Evolutionary conservation across 805 yeast genomes (phyloP).

Genomic region (Candida vartiovaarae): DNA sequence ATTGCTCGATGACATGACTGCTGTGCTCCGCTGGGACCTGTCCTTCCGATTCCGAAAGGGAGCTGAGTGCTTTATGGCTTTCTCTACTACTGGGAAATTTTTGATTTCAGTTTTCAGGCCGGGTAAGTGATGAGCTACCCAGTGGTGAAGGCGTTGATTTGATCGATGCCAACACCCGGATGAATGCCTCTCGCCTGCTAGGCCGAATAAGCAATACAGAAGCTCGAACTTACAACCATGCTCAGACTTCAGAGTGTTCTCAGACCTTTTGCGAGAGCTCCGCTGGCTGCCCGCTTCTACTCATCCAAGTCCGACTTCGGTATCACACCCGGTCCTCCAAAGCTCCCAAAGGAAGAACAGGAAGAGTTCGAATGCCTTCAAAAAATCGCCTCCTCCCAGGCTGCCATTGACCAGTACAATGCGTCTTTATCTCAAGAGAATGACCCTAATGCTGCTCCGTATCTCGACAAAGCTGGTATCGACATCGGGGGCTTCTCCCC

Average conservation of each 20-base stretch:
- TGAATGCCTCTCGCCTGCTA: no score
- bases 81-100: background rate
- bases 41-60: background rate
- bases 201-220: no score
- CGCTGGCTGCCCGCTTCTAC: conserved; percentile 7
- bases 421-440: conserved; percentile 31
- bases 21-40: background rate
- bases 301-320: conserved; percentile 18
- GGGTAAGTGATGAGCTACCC: background rate
- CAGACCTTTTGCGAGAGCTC: background rate
- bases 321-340: conserved; percentile 48
- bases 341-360: conserved; percentile 72
- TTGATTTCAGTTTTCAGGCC: background rate
- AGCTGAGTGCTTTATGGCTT: no score
- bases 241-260: background rate
- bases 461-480: conserved; percentile 42
- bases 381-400: conserved; percentile 70
- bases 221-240: background rate
- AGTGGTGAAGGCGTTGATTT: background rate
- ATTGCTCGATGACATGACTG: background rate
- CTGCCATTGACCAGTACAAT: conserved; percentile 71
- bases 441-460: conserved; percentile 27
- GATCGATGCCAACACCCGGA: no score
- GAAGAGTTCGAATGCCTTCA: conserved; percentile 88
- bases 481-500: conserved; percentile 65